Evolutionary conservation across 2,329 filamentous ascomycete genomes (phyloP), one percentile per base, ranked within the genome.

Genomic region (Fusarium sp.): DNA sequence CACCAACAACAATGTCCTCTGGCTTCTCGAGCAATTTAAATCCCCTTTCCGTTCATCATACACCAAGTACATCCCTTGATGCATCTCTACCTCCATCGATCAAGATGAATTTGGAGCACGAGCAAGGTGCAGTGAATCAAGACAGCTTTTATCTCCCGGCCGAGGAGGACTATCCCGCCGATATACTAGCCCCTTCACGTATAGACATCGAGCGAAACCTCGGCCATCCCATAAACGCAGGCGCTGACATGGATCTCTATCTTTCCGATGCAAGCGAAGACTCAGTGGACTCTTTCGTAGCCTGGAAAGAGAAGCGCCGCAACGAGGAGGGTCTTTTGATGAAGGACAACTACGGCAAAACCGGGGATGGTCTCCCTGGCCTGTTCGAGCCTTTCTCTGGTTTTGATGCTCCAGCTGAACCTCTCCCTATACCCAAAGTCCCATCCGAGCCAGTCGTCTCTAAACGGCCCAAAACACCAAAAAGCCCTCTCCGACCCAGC

Each of bases 51-150:
- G 74, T 77, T 0, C 78, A 79, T 7, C 82, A 84, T 46, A 84
- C 83, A 0, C 78, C 82, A 5, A 80, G 78, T 37, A 85, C 83
- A 1, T 85, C 83, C 0, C 72, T 85, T 32, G 82, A 84, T 57
- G 60, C 58, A 6, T 69, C 71, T 22, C 24, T 71, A 2, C 62
- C 63, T 0, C 55, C 64, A 2, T 71, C 70, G 5, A 68, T 74
- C 4, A 74, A 73, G 28, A 72, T 81, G 2, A 47, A 39, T 3
- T 58, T 65, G 10, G 64, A 65, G n/a, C 61, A 51, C 14, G 58
- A 74, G 7, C 49, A 53, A 5, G 62, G 41, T 24, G 48, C 51
- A 17, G 52, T 28, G 0, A 33, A 50, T 4, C 58, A 60, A 8
- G 62, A 44, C 13, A 53, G 22, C 7, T 56, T 68, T 22, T 62